These are phyloP conservation scores for Penicillium paradoxum DNA, from an alignment of 495 filamentous ascomycete genomes.

Conservation along the genomic window DNA sequence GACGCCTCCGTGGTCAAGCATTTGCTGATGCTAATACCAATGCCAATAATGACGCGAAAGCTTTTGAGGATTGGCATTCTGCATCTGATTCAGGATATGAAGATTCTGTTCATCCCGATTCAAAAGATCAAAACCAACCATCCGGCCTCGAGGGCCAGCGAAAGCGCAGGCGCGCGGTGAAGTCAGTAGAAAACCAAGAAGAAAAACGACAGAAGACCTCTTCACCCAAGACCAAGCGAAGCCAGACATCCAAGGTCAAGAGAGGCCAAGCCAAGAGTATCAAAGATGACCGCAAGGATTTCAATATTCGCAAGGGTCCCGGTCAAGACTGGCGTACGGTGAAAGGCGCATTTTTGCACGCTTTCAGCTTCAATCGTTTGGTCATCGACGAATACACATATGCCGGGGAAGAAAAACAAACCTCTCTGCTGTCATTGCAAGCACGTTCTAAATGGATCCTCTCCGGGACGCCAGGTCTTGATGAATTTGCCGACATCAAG, in stretches of 20 bases:
- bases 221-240: background rate
- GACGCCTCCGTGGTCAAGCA: conserved; percentile 25
- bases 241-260: background rate
- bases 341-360: conserved; percentile 45
- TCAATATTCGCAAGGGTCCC: conserved; percentile 19
- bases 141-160: background rate
- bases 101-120: conserved; percentile 1
- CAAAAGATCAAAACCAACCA: too few species aligned
- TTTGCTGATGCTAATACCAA: conserved; percentile 3
- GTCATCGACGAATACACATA: conserved; percentile 70
- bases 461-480: conserved; percentile 59
- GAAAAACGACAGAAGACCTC: background rate
- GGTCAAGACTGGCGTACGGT: conserved; percentile 17
- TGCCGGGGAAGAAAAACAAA: conserved; percentile 31
- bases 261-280: background rate
- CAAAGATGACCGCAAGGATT: conserved; percentile 19
- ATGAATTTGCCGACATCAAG: conserved; percentile 56
- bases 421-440: conserved; percentile 30
- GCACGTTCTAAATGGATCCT: conserved; percentile 60
- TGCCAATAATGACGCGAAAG: background rate
- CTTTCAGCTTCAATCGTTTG: conserved; percentile 57
- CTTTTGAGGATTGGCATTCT: background rate
- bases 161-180: background rate
- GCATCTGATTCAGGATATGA: background rate
- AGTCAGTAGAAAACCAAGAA: background rate